Evolutionary conservation across 1,284 basidiomycete species (phyloP).

Genomic region (Cryptococcus deneoformans): DNA sequence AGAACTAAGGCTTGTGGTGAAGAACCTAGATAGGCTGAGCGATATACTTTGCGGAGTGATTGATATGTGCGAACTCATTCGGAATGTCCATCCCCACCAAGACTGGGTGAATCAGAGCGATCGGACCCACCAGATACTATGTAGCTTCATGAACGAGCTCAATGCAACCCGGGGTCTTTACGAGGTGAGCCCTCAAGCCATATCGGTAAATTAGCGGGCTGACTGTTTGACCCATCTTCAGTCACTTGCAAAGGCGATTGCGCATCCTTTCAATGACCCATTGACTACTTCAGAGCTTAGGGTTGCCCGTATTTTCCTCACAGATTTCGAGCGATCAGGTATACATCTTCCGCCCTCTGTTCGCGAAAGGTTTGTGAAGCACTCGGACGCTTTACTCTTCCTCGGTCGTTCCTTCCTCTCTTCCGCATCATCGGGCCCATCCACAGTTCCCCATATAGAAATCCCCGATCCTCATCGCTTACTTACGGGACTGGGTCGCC

Average conservation of each 20-base stretch:
- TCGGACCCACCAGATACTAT: constrained; percentile 83
- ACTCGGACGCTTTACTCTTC: constrained; percentile 88
- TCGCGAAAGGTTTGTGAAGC: constrained; percentile 75
- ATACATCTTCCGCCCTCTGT: constrained; percentile 79
- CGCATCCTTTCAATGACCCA: constrained; percentile 27
- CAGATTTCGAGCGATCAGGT: constrained; percentile 96
- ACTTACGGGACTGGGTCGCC: constrained; percentile 37
- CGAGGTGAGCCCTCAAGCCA: constrained; percentile 56
- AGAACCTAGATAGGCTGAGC: constrained; percentile 90
- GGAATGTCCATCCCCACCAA: constrained; percentile 86
- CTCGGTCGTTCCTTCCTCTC: constrained; percentile 80
- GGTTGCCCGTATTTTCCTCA: constrained; percentile 88
- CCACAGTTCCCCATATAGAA: constrained; percentile 19
- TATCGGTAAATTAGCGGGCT: neutral
- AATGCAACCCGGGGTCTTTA: constrained; percentile 94
- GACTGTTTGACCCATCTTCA: constrained; percentile 7
- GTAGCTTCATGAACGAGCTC: constrained; percentile 95
- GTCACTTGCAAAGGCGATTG: constrained; percentile 46
- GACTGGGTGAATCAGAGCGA: constrained; percentile 82
- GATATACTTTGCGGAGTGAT: constrained; percentile 95
- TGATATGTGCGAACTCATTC: constrained; percentile 88
- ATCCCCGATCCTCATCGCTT: constrained; percentile 35
- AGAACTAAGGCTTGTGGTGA: constrained; percentile 79
- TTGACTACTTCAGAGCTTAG: constrained; percentile 52
- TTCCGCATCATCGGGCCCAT: constrained; percentile 54